A percentile compares a stretch with the other conserved stretches of the same genome.
Conservation (phyloP, 108 stramenopile genomes). For the Mayamaea pseudoterrestris region DNA sequence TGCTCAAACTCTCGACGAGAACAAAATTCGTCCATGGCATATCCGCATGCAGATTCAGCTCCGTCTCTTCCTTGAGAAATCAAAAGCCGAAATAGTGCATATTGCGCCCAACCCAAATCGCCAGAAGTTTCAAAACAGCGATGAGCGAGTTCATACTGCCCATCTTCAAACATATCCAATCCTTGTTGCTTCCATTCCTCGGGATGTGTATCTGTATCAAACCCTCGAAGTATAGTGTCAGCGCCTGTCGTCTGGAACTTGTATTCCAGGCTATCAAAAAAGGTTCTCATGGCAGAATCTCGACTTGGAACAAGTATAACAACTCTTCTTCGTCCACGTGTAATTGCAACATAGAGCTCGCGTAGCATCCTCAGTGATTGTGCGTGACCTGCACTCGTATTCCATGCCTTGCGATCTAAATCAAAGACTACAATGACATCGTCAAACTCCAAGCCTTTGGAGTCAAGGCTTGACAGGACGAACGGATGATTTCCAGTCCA, state of each 20-base stretch:
- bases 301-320: slow-evolving; percentile 11
- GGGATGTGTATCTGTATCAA: slow-evolving; percentile 10
- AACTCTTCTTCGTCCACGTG: slow-evolving; percentile 17
- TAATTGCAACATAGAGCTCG: slow-evolving; percentile 21
- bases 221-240: slow-evolving; percentile 8
- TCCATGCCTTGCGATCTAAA: slow-evolving; percentile 12
- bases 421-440: slow-evolving; percentile 20
- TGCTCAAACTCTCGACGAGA: too few relatives aligned
- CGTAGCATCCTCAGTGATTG: slow-evolving; percentile 18
- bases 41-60: not conserved
- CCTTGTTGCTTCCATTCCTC: slow-evolving; percentile 11
- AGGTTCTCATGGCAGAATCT: slow-evolving; percentile 4
- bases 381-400: not conserved
- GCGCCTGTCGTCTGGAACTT: slow-evolving; percentile 9
- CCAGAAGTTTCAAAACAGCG: slow-evolving; percentile 13
- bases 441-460: slow-evolving; percentile 23
- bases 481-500: slow-evolving; percentile 21
- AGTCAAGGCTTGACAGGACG: slow-evolving; percentile 15
- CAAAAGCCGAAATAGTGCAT: slow-evolving; percentile 8
- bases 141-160: slow-evolving; percentile 11
- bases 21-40: too few relatives aligned
- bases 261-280: slow-evolving; percentile 10
- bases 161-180: slow-evolving; percentile 11
- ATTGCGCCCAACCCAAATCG: slow-evolving; percentile 8
- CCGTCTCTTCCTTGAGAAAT: slow-evolving; percentile 1